Base-by-base conservation (phyloP, 805 yeast genomes). In the Tetrapisispora fleetii region DNA sequence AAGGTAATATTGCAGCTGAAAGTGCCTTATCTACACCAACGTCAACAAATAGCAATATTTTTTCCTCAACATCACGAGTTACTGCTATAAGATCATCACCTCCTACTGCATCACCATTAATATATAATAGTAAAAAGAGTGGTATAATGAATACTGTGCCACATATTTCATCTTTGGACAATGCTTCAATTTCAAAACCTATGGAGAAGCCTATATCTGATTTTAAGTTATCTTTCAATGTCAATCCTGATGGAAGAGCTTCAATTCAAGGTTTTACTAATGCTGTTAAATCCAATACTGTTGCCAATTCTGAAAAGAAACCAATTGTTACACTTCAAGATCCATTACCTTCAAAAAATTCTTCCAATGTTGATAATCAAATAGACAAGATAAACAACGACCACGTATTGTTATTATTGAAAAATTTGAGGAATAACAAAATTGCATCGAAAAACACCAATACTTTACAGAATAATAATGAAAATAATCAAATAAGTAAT, bases 171-270 rank as follows among this genome's bases (percentile, higher is more conserved):
- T 17, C 8, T 32, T 13, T 8, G 14, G 18, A 27, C 18, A n/a
- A 14, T 7, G 30, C 32, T 16, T 13, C 16, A 21, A 21, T n/a
- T 21, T 17, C 18, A 13, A 14, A 21, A 14, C 7, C 40, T 16
- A 7, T 18, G 19, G 35, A 43, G n/a, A 22, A 43, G 9, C 30
- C 35, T 13, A 21, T 37, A 32, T 40, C 37, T 37, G 33, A n/a
- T 37, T 58, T 58, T 32, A 62, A 57, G 36, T 54, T 65, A 18
- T 55, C 62, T 3, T 50, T 65, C 33, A 59, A 58, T 27, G 53
- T 65, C 24, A 65, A 64, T 16, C 52, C 59, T 19, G 57, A 63
- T 43, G 69, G 69, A n/a, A 65, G 62, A 40, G 69, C 69, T 7
- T 47, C 59, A 4, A 63, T 65, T 44, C 55, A 56, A 9, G 57